A percentile compares a stretch with the other conserved stretches of the same genome.
phyloP scores from a whole-genome alignment of 805 yeast species.

The Cyberlindnera maclurae region DNA sequence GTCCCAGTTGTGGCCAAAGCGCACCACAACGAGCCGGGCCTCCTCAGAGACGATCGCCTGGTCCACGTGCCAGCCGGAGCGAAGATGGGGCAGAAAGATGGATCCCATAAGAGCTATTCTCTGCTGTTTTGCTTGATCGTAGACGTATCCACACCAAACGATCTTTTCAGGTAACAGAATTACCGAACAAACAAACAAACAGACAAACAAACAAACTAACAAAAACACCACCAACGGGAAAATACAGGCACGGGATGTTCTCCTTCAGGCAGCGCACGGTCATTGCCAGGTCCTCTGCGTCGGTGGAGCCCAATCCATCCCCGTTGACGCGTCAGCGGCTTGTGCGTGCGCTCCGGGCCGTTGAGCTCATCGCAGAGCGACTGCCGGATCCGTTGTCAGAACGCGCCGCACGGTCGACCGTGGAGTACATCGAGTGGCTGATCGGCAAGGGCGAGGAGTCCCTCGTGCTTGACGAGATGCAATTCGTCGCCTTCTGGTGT shows the following conservation, averaged over 20 bases:
- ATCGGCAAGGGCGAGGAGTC: background rate
- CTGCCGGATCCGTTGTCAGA: background rate
- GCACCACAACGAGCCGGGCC: slow-evolving; percentile 75
- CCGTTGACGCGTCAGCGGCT: background rate
- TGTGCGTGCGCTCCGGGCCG: background rate
- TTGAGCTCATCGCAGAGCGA: background rate
- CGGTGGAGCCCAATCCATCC: too few relatives aligned
- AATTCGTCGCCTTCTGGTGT: background rate
- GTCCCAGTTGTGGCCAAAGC: slow-evolving; percentile 80
- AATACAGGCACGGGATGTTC: too few relatives aligned
- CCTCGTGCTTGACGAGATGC: background rate
- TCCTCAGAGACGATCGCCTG: slow-evolving; percentile 87
- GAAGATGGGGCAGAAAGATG: slow-evolving; percentile 72
- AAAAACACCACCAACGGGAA: too few relatives aligned
- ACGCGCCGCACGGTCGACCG: background rate
- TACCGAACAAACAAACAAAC: too few relatives aligned
- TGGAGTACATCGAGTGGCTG: slow-evolving; percentile 3
- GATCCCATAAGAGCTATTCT: slow-evolving; percentile 51
- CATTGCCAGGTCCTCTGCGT: background rate
- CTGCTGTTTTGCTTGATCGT: too few relatives aligned
- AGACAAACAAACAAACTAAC: too few relatives aligned
- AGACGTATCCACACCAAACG: too few relatives aligned
- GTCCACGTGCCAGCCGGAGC: slow-evolving; percentile 91
- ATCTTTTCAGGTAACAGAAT: too few relatives aligned
- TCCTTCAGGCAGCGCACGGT: slow-evolving; percentile 1